Conservation (phyloP, 805 yeast species). For the Ogataea wickerhamii region DNA sequence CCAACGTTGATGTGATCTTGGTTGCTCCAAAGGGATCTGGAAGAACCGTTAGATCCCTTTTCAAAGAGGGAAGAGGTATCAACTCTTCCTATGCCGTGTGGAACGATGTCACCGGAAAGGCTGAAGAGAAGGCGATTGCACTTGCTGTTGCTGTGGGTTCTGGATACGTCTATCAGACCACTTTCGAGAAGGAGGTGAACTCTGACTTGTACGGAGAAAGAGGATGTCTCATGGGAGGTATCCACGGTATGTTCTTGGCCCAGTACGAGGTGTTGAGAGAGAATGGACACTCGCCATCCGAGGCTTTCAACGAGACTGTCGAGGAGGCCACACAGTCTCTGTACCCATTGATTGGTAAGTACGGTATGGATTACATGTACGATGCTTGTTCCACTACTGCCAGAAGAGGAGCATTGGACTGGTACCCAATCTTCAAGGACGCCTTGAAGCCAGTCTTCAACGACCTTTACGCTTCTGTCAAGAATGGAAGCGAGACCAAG, state of each 20-base stretch:
- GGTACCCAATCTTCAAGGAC: constrained; percentile 99
- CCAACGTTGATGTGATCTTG: constrained; percentile 90
- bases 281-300: constrained; percentile 99
- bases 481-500: constrained; percentile 95
- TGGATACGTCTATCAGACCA: constrained; percentile 99
- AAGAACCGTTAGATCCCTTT: constrained; percentile 97
- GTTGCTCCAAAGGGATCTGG: constrained; percentile 99
- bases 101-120: constrained; percentile 99
- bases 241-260: constrained; percentile 99
- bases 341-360: constrained; percentile 97
- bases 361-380: constrained; percentile 99
- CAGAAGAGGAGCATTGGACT: constrained; percentile 99
- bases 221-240: constrained; percentile 99
- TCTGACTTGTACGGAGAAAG: constrained; percentile 99
- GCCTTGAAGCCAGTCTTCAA: constrained; percentile 98
- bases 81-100: constrained; percentile 99
- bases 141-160: constrained; percentile 99
- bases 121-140: constrained; percentile 98
- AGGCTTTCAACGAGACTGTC: constrained; percentile 99
- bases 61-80: constrained; percentile 99
- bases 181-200: constrained; percentile 98
- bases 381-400: constrained; percentile 99
- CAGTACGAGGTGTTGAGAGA: constrained; percentile 99
- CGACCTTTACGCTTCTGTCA: constrained; percentile 91
- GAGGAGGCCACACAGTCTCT: constrained; percentile 99